A percentile compares a stretch with the other conserved stretches of the same genome.
Conservation (phyloP, 106 monocot genomes). For the Apostasia ramifera region DNA sequence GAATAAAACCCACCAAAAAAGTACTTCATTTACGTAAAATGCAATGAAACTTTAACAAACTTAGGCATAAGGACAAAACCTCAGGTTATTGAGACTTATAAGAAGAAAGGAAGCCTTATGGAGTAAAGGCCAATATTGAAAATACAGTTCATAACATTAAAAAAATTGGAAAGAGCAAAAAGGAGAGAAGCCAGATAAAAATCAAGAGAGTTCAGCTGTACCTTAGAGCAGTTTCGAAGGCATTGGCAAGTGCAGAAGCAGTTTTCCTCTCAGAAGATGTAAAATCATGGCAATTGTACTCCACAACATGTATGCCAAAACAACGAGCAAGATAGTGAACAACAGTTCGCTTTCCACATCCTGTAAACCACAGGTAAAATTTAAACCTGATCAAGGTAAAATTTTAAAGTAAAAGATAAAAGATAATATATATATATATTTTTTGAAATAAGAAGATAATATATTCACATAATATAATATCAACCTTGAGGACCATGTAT, state of each 20-base stretch:
- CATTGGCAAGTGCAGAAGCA: constrained; percentile 56
- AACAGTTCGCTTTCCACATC: constrained; percentile 87
- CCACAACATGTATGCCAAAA: constrained; percentile 84
- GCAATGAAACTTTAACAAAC: background rate
- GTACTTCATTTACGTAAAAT: background rate
- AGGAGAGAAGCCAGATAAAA: background rate
- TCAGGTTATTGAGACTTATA: background rate
- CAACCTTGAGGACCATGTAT: constrained; percentile 75
- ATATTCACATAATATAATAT: background rate
- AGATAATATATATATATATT: background rate
- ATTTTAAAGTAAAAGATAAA: background rate
- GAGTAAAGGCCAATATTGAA: background rate
- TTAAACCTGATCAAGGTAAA: background rate
- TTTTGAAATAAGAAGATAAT: background rate
- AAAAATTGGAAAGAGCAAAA: background rate
- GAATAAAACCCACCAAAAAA: too few relatives aligned
- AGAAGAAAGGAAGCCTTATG: background rate
- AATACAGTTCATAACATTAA: background rate
- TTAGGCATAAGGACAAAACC: too few relatives aligned
- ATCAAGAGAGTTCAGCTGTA: constrained; percentile 10
- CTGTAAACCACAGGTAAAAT: constrained; percentile 22
- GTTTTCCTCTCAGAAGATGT: constrained; percentile 65
- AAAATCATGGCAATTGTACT: constrained; percentile 88
- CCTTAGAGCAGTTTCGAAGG: constrained; percentile 68
- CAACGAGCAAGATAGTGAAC: constrained; percentile 53